A percentile compares a stretch with the other conserved stretches of the same genome.
Evolutionary conservation across 1,284 basidiomycete species (phyloP).

Genomic region (Sanguinoderma infundibulare): DNA sequence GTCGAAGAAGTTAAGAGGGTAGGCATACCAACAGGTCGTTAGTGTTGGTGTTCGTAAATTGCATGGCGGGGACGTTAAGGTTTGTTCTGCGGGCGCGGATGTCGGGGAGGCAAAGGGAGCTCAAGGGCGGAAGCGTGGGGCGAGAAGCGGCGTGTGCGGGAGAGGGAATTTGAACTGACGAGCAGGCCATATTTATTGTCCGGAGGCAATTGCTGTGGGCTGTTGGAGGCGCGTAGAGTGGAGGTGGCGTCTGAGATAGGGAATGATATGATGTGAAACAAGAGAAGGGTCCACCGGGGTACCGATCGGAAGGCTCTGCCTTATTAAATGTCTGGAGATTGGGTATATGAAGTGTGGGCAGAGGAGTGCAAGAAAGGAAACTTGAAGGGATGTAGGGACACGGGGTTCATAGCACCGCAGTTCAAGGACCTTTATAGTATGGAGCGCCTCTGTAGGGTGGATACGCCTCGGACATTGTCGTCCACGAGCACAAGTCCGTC

Average conservation of each 20-base stretch:
- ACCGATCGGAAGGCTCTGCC: slow-evolving; percentile 39
- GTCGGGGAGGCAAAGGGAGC: slow-evolving; percentile 51
- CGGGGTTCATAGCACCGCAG: slow-evolving; percentile 21
- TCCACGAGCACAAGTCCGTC: slow-evolving; percentile 13
- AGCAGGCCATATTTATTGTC: slow-evolving; percentile 32
- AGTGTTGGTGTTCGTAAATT: slow-evolving; percentile 20
- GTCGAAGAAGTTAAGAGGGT: not conserved
- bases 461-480: slow-evolving; percentile 29
- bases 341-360: slow-evolving; percentile 33
- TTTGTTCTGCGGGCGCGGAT: slow-evolving; percentile 32
- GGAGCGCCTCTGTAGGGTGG: slow-evolving; percentile 6
- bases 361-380: slow-evolving; percentile 29
- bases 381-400: slow-evolving; percentile 22
- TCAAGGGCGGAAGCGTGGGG: slow-evolving; percentile 62
- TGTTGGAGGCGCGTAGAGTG: slow-evolving; percentile 4
- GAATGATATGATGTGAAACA: slow-evolving; percentile 21
- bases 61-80: slow-evolving; percentile 11
- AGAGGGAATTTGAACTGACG: slow-evolving; percentile 25
- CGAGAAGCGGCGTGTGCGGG: slow-evolving; percentile 34
- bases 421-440: slow-evolving; percentile 36
- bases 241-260: slow-evolving; percentile 9
- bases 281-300: slow-evolving; percentile 36
- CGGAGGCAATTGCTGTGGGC: slow-evolving; percentile 18
- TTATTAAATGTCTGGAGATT: slow-evolving; percentile 30
- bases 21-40: slow-evolving; percentile 25